phyloP scores from a whole-genome alignment of 2,329 filamentous ascomycete genomes.

The Diaporthe citrichinensis region DNA sequence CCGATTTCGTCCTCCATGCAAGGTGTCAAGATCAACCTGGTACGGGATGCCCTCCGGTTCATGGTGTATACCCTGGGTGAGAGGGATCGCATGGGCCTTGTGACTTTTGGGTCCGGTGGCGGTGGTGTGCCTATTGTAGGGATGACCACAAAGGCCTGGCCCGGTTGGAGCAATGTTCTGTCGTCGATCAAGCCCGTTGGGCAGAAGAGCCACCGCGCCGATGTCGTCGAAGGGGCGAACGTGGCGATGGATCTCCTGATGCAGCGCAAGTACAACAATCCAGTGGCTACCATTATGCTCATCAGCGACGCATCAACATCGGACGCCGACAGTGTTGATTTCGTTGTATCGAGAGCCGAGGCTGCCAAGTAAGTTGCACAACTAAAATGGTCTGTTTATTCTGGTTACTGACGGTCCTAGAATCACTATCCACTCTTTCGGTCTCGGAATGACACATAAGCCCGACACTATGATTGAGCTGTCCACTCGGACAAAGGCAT shows the following conservation, averaged over 20 bases:
- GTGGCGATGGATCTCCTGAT: conserved; percentile 98
- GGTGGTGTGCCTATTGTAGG: conserved; percentile 96
- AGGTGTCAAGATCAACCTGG: conserved; percentile 96
- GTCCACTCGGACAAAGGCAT: conserved; percentile 94
- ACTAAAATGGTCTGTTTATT: not conserved
- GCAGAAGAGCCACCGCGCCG: conserved; percentile 95
- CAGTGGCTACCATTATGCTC: conserved; percentile 93
- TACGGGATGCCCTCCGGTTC: conserved; percentile 92
- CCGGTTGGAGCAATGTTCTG: conserved; percentile 89
- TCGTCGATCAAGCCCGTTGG: conserved; percentile 92
- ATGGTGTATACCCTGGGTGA: conserved; percentile 92
- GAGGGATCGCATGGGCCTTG: conserved; percentile 94
- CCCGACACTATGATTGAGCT: conserved; percentile 99
- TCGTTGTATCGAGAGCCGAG: conserved; percentile 95
- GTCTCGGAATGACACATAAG: conserved; percentile 96
- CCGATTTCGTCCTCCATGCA: conserved; percentile 99
- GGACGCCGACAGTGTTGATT: conserved; percentile 95
- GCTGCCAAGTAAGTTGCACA: conserved; percentile 85
- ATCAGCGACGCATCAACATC: conserved; percentile 98
- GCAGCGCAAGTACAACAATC: conserved; percentile 96
- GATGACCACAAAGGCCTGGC: conserved; percentile 97
- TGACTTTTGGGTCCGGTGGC: conserved; percentile 95
- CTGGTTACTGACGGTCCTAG: conserved; percentile 58
- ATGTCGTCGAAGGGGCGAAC: conserved; percentile 97
- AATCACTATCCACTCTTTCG: conserved; percentile 96